These are phyloP conservation scores for Trichoderma semiorbis DNA, from an alignment of 2,329 filamentous ascomycete genomes.

Conservation along the genomic window DNA sequence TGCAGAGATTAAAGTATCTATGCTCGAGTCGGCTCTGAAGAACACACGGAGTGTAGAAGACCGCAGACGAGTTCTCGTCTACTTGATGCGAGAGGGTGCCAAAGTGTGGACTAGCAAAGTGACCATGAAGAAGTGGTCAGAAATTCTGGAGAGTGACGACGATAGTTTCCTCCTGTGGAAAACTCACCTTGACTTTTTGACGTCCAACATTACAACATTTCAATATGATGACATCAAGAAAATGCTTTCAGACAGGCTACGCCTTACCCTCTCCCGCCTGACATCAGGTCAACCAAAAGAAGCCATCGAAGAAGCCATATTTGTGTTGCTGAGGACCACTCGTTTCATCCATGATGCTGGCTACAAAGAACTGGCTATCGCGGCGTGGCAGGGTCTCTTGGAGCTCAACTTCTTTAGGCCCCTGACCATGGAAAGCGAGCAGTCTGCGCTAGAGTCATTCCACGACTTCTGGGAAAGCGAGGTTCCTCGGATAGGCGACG, in stretches of 20 bases:
- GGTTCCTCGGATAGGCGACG: slow-evolving; percentile 72
- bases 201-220: slow-evolving; percentile 65
- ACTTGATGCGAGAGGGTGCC: slow-evolving; percentile 70
- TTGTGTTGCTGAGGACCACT: slow-evolving; percentile 73
- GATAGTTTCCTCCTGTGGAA: slow-evolving; percentile 63
- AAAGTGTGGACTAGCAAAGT: slow-evolving; percentile 67
- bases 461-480: slow-evolving; percentile 86
- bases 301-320: slow-evolving; percentile 43
- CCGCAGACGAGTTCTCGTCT: slow-evolving; percentile 60
- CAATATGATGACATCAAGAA: slow-evolving; percentile 62
- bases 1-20: slow-evolving; percentile 73
- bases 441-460: slow-evolving; percentile 45
- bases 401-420: slow-evolving; percentile 68
- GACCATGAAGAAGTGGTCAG: slow-evolving; percentile 62
- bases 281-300: not conserved
- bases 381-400: slow-evolving; percentile 77
- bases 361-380: slow-evolving; percentile 71
- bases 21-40: slow-evolving; percentile 73
- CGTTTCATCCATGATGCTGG: slow-evolving; percentile 72
- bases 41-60: slow-evolving; percentile 47
- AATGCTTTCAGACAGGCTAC: slow-evolving; percentile 54
- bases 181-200: slow-evolving; percentile 67
- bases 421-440: slow-evolving; percentile 24
- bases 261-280: slow-evolving; percentile 18
- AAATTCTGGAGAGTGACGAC: slow-evolving; percentile 32